These are phyloP conservation scores for Colletotrichum horii DNA, from an alignment of 2,329 filamentous ascomycete genomes.

Conservation along the genomic window DNA sequence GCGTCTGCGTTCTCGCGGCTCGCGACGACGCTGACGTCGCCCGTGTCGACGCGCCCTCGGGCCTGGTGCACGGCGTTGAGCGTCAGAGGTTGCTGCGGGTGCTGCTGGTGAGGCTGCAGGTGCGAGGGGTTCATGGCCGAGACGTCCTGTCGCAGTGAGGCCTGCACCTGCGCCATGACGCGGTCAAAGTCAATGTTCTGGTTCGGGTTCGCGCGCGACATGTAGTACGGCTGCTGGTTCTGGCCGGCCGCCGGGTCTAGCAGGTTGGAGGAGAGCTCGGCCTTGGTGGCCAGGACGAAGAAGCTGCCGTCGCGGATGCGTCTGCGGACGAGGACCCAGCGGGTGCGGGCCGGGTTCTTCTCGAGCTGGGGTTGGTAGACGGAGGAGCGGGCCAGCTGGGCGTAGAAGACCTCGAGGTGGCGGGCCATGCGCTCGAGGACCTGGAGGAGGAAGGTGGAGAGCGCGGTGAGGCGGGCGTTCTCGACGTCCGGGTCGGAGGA, in stretches of 20 bases:
- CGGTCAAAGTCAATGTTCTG: conserved; percentile 49
- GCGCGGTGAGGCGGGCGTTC: conserved; percentile 39
- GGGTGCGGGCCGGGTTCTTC: conserved; percentile 54
- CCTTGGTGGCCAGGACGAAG: conserved; percentile 50
- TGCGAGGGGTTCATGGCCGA: conserved; percentile 11
- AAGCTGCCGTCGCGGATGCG: conserved; percentile 56
- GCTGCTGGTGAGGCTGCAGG: conserved; percentile 26
- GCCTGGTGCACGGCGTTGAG: conserved; percentile 48
- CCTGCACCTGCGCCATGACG: conserved; percentile 47
- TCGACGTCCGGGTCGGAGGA: conserved; percentile 41
- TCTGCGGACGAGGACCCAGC: conserved; percentile 55
- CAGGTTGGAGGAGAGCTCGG: conserved; percentile 33
- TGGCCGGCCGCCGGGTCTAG: conserved; percentile 27
- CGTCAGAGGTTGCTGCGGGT: conserved; percentile 31
- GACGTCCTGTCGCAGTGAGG: conserved; percentile 29
- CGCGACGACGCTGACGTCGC: conserved; percentile 41
- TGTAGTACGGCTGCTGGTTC: conserved; percentile 29
- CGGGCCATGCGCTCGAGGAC: conserved; percentile 58
- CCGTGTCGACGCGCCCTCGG: conserved; percentile 35
- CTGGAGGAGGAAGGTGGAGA: conserved; percentile 54
- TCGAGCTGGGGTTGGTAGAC: conserved; percentile 58
- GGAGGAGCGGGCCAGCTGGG: conserved; percentile 51
- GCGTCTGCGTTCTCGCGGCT: conserved; percentile 46
- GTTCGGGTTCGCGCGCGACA: conserved; percentile 27
- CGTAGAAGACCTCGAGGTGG: conserved; percentile 55